Evolutionary conservation across 2,329 filamentous ascomycete genomes (phyloP).

Genomic region (Atkinsonella hypoxylon): DNA sequence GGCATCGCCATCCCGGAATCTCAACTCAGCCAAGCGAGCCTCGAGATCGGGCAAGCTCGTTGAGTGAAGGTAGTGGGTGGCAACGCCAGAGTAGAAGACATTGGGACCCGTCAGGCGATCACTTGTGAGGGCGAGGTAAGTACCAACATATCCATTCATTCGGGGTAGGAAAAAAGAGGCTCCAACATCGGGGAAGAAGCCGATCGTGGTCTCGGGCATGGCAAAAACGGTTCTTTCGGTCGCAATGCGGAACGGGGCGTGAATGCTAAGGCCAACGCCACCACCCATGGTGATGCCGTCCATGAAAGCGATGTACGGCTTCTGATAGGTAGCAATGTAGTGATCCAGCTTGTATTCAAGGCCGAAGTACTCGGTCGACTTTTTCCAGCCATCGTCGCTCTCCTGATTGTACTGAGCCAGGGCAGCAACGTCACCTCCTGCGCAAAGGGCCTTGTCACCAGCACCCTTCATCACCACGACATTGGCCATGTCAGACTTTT

Average conservation of each 20-base stretch:
- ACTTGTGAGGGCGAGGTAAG: conserved; percentile 87
- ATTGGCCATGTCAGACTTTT: conserved; percentile 88
- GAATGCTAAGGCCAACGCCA: conserved; percentile 84
- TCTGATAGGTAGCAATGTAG: conserved; percentile 82
- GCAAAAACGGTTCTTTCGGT: conserved; percentile 93
- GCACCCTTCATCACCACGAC: conserved; percentile 85
- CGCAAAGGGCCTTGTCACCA: conserved; percentile 77
- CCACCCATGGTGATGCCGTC: conserved; percentile 98
- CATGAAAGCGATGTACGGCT: conserved; percentile 92
- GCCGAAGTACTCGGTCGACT: conserved; percentile 75
- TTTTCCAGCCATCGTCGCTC: conserved; percentile 56
- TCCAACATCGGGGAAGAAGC: conserved; percentile 97
- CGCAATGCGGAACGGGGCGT: conserved; percentile 91
- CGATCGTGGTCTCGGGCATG: conserved; percentile 97
- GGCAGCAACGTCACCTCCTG: conserved; percentile 78
- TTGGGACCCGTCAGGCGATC: conserved; percentile 72
- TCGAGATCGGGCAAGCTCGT: conserved; percentile 73
- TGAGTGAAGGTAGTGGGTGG: conserved; percentile 93
- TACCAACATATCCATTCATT: conserved; percentile 76
- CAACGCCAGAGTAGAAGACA: conserved; percentile 80
- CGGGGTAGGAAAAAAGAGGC: conserved; percentile 91
- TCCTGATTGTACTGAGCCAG: conserved; percentile 64
- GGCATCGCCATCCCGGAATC: conserved; percentile 67
- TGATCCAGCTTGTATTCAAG: conserved; percentile 96
- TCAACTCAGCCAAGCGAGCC: conserved; percentile 74